Conservation (phyloP, 1,284 basidiomycete genomes). For the Ceratorhiza oryzae-sativae region DNA sequence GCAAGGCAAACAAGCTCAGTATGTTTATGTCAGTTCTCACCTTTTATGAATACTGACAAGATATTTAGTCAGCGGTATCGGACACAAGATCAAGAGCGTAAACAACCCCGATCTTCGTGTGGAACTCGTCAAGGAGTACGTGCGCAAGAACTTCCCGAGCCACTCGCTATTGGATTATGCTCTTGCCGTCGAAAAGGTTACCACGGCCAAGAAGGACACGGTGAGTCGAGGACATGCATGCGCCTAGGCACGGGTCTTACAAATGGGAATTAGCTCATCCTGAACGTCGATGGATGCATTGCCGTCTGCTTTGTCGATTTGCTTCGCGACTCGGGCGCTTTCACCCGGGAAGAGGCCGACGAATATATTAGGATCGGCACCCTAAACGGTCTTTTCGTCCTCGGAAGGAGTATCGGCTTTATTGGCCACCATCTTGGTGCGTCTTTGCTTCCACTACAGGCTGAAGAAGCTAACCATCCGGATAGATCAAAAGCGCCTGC, state of each 20-base stretch:
- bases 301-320: slow-evolving; percentile 98
- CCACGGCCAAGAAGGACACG: slow-evolving; percentile 97
- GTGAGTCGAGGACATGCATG: slow-evolving; percentile 54
- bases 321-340: slow-evolving; percentile 90
- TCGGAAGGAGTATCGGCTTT: slow-evolving; percentile 97
- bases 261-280: slow-evolving; percentile 64
- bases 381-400: slow-evolving; percentile 95
- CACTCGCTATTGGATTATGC: slow-evolving; percentile 95
- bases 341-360: slow-evolving; percentile 94
- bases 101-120: slow-evolving; percentile 98
- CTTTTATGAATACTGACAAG: background rate
- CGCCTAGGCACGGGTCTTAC: slow-evolving; percentile 36
- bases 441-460: slow-evolving; percentile 38
- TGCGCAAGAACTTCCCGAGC: slow-evolving; percentile 93
- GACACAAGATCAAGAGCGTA: slow-evolving; percentile 99
- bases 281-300: slow-evolving; percentile 98
- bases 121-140: slow-evolving; percentile 97
- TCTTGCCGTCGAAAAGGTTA: slow-evolving; percentile 98
- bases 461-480: too few species aligned
- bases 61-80: slow-evolving; percentile 87
- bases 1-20: slow-evolving; percentile 96
- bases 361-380: slow-evolving; percentile 97
- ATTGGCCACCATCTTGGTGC: slow-evolving; percentile 81
- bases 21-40: slow-evolving; percentile 49
- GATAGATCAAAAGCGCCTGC: slow-evolving; percentile 90